A percentile compares a stretch with the other conserved stretches of the same genome.
These are phyloP conservation scores for Phytophthora agathidicida DNA, from an alignment of 352 stramenopile genomes.

Conservation along the genomic window DNA sequence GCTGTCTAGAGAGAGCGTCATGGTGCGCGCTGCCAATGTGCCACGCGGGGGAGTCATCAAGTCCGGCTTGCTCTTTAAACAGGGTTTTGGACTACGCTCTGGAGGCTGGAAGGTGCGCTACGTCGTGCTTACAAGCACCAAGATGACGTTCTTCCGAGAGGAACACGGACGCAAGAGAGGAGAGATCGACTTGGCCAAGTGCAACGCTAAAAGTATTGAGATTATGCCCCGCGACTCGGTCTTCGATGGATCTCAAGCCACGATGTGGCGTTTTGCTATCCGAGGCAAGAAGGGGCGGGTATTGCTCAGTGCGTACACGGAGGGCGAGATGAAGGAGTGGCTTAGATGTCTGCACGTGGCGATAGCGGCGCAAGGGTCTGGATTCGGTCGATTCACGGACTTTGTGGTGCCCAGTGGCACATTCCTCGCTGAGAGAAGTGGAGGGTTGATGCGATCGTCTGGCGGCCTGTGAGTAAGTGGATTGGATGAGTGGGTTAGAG, in stretches of 20 bases:
- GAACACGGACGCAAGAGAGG: conserved; percentile 72
- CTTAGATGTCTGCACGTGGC: conserved; percentile 79
- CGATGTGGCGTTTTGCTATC: conserved; percentile 86
- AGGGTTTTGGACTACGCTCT: conserved; percentile 57
- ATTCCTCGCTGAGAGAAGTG: conserved; percentile 61
- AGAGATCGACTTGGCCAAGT: conserved; percentile 77
- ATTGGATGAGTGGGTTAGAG: conserved; percentile 25
- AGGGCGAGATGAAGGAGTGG: conserved; percentile 88
- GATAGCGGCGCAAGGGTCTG: conserved; percentile 51
- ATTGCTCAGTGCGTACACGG: conserved; percentile 76
- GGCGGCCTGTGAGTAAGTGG: conserved; percentile 37
- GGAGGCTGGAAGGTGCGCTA: conserved; percentile 84
- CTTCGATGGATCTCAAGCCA: conserved; percentile 74
- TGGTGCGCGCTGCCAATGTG: conserved; percentile 48
- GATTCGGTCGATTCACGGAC: conserved; percentile 70
- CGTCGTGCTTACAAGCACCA: conserved; percentile 66
- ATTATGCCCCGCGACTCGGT: conserved; percentile 85
- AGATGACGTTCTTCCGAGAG: conserved; percentile 76
- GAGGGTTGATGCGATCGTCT: conserved; percentile 63
- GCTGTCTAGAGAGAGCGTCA: conserved; percentile 55
- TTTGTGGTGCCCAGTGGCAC: conserved; percentile 70
- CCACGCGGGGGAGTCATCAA: conserved; percentile 61
- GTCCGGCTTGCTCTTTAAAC: conserved; percentile 76
- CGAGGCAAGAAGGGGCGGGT: conserved; percentile 67
- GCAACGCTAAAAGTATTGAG: conserved; percentile 69